phyloP scores from a whole-genome alignment of 148 eudicot species.

The Cornus kousa region DNA sequence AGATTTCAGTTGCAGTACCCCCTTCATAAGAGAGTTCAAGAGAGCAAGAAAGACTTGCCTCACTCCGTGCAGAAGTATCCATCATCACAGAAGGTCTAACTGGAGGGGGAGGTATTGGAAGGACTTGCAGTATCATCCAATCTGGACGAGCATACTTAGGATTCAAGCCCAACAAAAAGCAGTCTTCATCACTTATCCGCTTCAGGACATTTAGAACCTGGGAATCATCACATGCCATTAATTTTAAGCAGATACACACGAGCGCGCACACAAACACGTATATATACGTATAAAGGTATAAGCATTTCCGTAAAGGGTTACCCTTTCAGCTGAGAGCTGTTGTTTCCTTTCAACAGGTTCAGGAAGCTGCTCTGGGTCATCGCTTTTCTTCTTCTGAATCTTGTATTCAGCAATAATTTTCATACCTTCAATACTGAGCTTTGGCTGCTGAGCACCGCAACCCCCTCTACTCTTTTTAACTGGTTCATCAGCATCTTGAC shows the following conservation, averaged over 20 bases:
- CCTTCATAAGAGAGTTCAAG: not conserved
- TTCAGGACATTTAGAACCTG: conserved; percentile 76
- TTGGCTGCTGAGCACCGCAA: conserved; percentile 86
- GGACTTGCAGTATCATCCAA: conserved; percentile 90
- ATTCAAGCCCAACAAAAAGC: conserved; percentile 63
- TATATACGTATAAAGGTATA: not conserved
- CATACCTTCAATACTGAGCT: conserved; percentile 80
- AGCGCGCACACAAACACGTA: not conserved
- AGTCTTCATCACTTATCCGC: conserved; percentile 82
- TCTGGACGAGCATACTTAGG: conserved; percentile 89
- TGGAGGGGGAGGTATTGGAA: conserved; percentile 87
- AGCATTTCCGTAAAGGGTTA: conserved; percentile 6
- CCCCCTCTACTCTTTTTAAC: conserved; percentile 74
- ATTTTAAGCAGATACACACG: not conserved
- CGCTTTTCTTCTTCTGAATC: conserved; percentile 67
- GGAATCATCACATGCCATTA: not conserved
- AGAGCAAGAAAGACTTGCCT: conserved; percentile 43
- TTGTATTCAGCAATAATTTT: conserved; percentile 75
- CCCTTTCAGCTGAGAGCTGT: conserved; percentile 82
- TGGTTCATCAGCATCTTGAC: conserved; percentile 64
- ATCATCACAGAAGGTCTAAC: conserved; percentile 91
- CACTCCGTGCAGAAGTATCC: conserved; percentile 84
- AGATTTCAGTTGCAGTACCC: not conserved
- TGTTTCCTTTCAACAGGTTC: conserved; percentile 89
- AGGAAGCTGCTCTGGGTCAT: conserved; percentile 75